Base-by-base conservation (phyloP, 2,329 filamentous ascomycete genomes). In the Calonectria hongkongensis region DNA sequence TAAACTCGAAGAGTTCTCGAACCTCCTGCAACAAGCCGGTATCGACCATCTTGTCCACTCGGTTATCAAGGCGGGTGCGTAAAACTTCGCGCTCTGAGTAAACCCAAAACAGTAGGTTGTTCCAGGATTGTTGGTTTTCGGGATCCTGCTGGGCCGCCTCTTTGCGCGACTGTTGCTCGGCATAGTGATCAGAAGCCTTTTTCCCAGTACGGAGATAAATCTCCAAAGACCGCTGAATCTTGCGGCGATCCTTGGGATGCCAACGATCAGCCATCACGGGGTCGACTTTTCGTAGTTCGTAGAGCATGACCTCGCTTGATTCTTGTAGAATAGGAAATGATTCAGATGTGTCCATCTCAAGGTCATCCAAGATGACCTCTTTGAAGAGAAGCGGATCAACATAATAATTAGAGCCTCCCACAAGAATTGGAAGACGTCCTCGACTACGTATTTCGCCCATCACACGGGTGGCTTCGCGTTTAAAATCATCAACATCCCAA, bases 391-490 rank as follows among this genome's bases (percentile, higher is more conserved):
- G 88, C 0, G 95, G 92, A 79, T 98, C 95, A 0, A 95, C 94
- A 81, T 99, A 99, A 85, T 98, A 99, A 80, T 98, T 95, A 13
- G 96, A 98, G 10, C 97, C 97, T 30, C 97, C 97, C 1, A 98
- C 97, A 0, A 99, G 86, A 33, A 99, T 95, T 0, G 97, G 97
- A 15, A 98, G 84, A 74, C 93, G 94, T 0, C 95, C 95, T 78
- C 96, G 89, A 9, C 86, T 87, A 63, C 93, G 90, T 67, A 99
- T 98, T 50, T 97, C 94, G 28, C 89, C 85, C 73, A 99, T 96
- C 18, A 93, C 86, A 18, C 86, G 86, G 39, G 90, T 86, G 1
- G 95, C 94, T 77, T 94, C 92, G 51, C 87, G 87, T 60, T 94
- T 94, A 81, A 97, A 99, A 33, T 90, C 88, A 0, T 93, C 91